Conservation (phyloP, 169 alveolate genomes). For the Neospora caninum region DNA sequence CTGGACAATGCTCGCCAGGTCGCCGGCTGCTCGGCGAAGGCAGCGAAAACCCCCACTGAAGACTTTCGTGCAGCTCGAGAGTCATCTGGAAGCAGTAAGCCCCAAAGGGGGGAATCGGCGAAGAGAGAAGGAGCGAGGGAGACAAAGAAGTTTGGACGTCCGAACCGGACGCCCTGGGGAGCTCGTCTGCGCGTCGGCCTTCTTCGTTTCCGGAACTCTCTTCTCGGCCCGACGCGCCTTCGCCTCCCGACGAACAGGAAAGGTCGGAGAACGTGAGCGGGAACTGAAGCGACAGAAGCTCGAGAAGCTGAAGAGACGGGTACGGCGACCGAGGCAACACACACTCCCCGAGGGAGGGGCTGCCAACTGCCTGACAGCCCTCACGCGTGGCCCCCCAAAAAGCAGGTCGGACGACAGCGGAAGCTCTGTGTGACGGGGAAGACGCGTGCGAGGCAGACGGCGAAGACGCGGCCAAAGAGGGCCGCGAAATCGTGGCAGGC, state of each 20-base stretch:
- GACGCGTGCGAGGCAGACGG: neutral
- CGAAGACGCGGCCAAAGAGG: neutral
- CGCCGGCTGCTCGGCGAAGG: neutral
- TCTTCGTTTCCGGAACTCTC: too few relatives aligned
- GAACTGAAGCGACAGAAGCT: neutral
- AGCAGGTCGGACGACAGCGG: neutral
- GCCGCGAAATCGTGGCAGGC: neutral
- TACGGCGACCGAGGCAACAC: neutral
- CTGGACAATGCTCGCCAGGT: neutral
- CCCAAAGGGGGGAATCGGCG: neutral
- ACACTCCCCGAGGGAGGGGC: neutral
- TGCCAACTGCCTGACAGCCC: neutral
- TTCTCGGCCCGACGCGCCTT: neutral
- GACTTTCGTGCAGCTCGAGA: neutral
- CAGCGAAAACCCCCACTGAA: neutral
- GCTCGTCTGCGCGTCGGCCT: too few relatives aligned
- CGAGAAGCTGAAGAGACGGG: neutral
- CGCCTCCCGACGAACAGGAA: neutral
- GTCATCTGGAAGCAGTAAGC: constrained; percentile 5
- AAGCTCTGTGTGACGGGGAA: neutral
- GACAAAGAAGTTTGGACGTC: neutral
- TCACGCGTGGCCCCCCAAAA: neutral
- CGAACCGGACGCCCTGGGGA: too few relatives aligned
- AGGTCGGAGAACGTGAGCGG: neutral
- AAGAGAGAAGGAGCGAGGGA: neutral